Evolutionary conservation across 768 basidiomycete genomes (phyloP), one percentile per base, ranked within the genome.

Genomic region (Leccinum barrowsii): DNA sequence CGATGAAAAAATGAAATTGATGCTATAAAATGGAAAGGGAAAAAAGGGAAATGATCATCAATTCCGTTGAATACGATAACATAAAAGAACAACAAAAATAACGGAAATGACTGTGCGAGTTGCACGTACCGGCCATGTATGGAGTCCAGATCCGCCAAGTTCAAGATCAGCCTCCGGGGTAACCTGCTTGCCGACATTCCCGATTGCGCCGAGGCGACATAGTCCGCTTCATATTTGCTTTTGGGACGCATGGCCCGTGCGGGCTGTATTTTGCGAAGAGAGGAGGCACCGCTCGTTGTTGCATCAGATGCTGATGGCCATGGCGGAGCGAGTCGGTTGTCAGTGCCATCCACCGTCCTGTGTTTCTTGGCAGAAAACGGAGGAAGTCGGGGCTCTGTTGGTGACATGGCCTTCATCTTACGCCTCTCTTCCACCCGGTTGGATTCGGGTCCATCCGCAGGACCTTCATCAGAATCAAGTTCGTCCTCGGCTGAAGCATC

Each of bases 81-180:
- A 40, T 35, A 35, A n/a, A 40, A 40, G 37, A 40, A 40, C 7
- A 42, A 59, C 22, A 11, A 47, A 57, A 28, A 19, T 21, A 22
- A 60, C 32, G 42, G 32, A 13, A 7, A n/a, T 26, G 26, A 26
- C 22, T 30, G 51, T 46, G 58, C 47, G 51, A 76, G 19, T 44
- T 11, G 42, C 42, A 44, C 84, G 61, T 74, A 88, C 86, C 88
- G 78, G 51, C 86, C 87, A 52, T 70, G 61, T n/a, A 78, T 72
- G 5, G 82, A 78, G 70, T 85, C 82, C 32, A 90, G 72, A 72
- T 89, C 84, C 21, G 85, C 84, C 21, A 87, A 72, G 12, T 66
- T 59, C 55, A 74, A 62, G 34, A 61, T 59, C 37, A 75, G 52
- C 35, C 72, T 63, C 37, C 68, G 73, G 35, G 61, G 48, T 37